These are phyloP conservation scores for Santalum album DNA, from an alignment of 164 flowering plant species.

Conservation along the genomic window DNA sequence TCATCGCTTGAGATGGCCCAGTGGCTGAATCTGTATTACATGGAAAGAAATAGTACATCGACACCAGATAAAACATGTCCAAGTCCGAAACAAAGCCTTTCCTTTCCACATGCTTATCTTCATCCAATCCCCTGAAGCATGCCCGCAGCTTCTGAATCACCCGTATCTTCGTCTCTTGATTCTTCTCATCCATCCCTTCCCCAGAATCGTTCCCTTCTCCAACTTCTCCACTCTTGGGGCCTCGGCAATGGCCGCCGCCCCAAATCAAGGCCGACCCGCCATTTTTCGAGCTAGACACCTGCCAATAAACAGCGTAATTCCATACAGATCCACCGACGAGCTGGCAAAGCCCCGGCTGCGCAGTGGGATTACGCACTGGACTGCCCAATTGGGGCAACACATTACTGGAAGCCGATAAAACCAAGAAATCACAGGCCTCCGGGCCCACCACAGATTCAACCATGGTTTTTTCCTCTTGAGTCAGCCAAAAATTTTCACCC, in stretches of 20 bases:
- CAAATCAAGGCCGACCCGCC: slow-evolving; percentile 48
- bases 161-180: slow-evolving; percentile 29
- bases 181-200: slow-evolving; percentile 1
- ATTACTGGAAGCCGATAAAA: slow-evolving; percentile 28
- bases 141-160: slow-evolving; percentile 57
- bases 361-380: slow-evolving; percentile 21
- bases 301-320: slow-evolving; percentile 82
- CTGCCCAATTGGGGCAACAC: slow-evolving; percentile 22
- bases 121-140: slow-evolving; percentile 42
- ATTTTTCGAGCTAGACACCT: slow-evolving; percentile 38
- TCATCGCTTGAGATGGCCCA: slow-evolving; percentile 38
- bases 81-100: slow-evolving; percentile 41
- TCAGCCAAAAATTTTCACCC: slow-evolving; percentile 42
- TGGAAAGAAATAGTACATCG: slow-evolving; percentile 54
- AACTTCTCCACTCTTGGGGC: slow-evolving; percentile 16
- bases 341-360: slow-evolving; percentile 42
- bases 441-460: slow-evolving; percentile 48
- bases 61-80: slow-evolving; percentile 63
- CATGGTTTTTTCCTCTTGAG: slow-evolving; percentile 49
- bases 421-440: slow-evolving; percentile 44
- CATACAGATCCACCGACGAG: slow-evolving; percentile 51
- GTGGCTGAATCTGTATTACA: slow-evolving; percentile 30
- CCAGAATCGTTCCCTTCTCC: slow-evolving; percentile 8
- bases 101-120: slow-evolving; percentile 23
- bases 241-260: slow-evolving; percentile 67